Conservation (phyloP, 208 protist species). For the Acanthamoeba divionensis region DNA sequence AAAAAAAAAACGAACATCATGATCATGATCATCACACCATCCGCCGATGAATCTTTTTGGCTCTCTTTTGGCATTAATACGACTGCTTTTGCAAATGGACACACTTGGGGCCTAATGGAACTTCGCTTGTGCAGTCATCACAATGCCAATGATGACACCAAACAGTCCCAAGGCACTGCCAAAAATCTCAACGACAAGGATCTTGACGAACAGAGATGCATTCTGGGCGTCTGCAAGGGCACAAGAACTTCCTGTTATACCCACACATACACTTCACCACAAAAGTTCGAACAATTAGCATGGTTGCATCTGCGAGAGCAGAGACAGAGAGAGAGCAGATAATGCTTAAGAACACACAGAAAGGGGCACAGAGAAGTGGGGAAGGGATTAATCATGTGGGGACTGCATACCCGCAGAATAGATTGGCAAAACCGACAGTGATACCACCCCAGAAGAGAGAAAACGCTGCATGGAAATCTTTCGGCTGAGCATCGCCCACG, state of each 20-base stretch:
- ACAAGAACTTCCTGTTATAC: slow-evolving; percentile 93
- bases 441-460: slow-evolving; percentile 92
- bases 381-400: background rate
- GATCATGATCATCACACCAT: background rate
- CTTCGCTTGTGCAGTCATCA: slow-evolving; percentile 88
- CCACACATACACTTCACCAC: slow-evolving; percentile 84
- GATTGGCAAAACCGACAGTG: slow-evolving; percentile 92
- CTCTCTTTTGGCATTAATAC: background rate
- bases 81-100: background rate
- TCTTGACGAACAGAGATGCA: slow-evolving; percentile 93
- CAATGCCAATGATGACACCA: slow-evolving; percentile 96
- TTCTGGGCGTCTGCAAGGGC: slow-evolving; percentile 92
- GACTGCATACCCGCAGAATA: slow-evolving; percentile 86
- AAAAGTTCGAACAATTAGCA: background rate
- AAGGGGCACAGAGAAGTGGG: background rate
- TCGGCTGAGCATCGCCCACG: background rate
- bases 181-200: slow-evolving; percentile 97
- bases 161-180: slow-evolving; percentile 95
- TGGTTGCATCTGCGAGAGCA: background rate
- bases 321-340: background rate
- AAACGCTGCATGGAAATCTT: slow-evolving; percentile 79
- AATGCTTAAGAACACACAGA: slow-evolving; percentile 30
- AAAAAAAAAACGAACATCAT: background rate
- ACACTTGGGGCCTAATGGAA: slow-evolving; percentile 48
- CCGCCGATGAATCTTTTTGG: background rate